Evolutionary conservation across 495 filamentous ascomycete genomes (phyloP).

Genomic region (Daldinia caldariorum): DNA sequence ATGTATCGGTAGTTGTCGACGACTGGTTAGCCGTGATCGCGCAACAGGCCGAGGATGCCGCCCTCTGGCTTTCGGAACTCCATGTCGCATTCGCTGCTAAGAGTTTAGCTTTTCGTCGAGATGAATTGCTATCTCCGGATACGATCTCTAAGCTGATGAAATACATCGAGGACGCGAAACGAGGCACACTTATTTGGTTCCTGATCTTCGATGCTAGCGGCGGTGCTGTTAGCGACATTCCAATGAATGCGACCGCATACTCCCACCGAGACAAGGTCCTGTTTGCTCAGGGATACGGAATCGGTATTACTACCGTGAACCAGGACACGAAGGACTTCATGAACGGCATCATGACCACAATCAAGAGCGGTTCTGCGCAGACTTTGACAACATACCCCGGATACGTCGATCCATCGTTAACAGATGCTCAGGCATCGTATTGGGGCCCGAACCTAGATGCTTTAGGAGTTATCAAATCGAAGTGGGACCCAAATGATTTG

Average conservation of each 20-base stretch:
- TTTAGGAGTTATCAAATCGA: conserved; percentile 62
- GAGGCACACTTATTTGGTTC: conserved; percentile 64
- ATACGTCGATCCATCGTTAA: conserved; percentile 72
- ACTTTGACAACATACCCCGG: conserved; percentile 70
- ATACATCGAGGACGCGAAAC: conserved; percentile 60
- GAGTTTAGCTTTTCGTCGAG: conserved; percentile 59
- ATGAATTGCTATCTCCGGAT: conserved; percentile 56
- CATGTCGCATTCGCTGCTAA: conserved; percentile 63
- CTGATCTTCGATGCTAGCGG: conserved; percentile 66
- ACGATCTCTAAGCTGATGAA: conserved; percentile 58
- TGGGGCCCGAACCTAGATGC: conserved; percentile 64
- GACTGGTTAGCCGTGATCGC: conserved; percentile 66
- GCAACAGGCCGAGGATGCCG: conserved; percentile 61
- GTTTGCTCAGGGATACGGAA: conserved; percentile 67
- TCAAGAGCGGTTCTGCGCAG: conserved; percentile 46
- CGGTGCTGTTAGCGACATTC: conserved; percentile 60
- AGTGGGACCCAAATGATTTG: conserved; percentile 63
- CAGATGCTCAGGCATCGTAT: conserved; percentile 61
- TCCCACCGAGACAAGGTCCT: conserved; percentile 67
- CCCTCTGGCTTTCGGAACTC: conserved; percentile 55
- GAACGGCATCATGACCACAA: conserved; percentile 56
- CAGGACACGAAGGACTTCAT: conserved; percentile 58
- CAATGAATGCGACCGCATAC: conserved; percentile 63
- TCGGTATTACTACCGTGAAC: conserved; percentile 58
- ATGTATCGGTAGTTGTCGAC: conserved; percentile 54